phyloP scores from a whole-genome alignment of 2,329 filamentous ascomycete genomes.

The Scedosporium aurantiacum region DNA sequence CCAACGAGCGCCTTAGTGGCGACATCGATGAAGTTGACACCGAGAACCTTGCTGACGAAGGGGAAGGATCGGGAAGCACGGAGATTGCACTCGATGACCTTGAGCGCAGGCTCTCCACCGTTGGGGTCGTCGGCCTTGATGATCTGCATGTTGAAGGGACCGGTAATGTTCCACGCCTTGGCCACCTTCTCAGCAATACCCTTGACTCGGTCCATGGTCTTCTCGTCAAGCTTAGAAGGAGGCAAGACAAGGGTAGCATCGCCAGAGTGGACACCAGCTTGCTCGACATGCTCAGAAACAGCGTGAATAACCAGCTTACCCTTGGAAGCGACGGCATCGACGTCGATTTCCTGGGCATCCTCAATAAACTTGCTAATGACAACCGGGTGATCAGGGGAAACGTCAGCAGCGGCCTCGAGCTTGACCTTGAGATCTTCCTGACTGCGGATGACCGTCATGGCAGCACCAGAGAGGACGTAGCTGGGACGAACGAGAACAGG shows the following conservation, averaged over 20 bases:
- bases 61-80: conserved; percentile 96
- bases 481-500: conserved; percentile 89
- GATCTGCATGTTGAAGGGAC: conserved; percentile 99
- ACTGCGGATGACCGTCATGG: conserved; percentile 93
- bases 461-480: conserved; percentile 93
- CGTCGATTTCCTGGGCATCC: conserved; percentile 90
- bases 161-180: conserved; percentile 92
- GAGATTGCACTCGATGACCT: conserved; percentile 97
- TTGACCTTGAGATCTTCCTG: conserved; percentile 88
- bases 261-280: conserved; percentile 95
- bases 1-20: conserved; percentile 87
- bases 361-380: conserved; percentile 99
- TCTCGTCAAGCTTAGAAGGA: conserved; percentile 65
- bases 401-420: conserved; percentile 77
- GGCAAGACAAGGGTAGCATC: conserved; percentile 92
- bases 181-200: conserved; percentile 94
- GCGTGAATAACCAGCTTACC: conserved; percentile 86
- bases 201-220: conserved; percentile 77
- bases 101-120: conserved; percentile 65
- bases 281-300: conserved; percentile 90
- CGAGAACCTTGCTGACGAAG: conserved; percentile 94
- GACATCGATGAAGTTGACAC: conserved; percentile 91
- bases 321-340: conserved; percentile 79
- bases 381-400: conserved; percentile 93
- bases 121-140: conserved; percentile 79